Evolutionary conservation across 2,329 filamentous ascomycete species (phyloP).

Genomic region (Celoporthe dispersa): DNA sequence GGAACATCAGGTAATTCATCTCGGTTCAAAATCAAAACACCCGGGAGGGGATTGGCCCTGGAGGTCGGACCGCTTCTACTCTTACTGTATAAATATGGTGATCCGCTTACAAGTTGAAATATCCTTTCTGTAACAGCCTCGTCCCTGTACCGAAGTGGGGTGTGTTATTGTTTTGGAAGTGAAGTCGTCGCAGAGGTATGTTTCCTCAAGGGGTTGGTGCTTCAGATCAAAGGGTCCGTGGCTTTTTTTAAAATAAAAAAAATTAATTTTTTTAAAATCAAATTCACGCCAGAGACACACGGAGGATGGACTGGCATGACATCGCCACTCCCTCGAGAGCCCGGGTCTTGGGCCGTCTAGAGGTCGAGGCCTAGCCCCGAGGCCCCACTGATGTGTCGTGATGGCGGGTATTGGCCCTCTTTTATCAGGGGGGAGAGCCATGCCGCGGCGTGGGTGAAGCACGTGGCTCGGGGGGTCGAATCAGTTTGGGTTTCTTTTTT

Average conservation of each 20-base stretch:
- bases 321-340: not conserved
- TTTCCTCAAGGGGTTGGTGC: not conserved
- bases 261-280: too few relatives aligned
- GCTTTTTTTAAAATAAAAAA: too few relatives aligned
- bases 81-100: not conserved
- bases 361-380: not conserved
- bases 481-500: not conserved
- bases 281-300: not conserved
- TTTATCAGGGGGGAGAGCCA: conserved; percentile 5
- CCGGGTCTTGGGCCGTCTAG: not conserved
- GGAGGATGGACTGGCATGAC: not conserved
- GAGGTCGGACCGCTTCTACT: not conserved
- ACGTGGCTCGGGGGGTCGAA: conserved; percentile 4
- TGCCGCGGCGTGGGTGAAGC: conserved; percentile 14
- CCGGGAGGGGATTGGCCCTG: not conserved
- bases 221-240: not conserved
- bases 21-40: conserved; percentile 3
- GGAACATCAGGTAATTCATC: not conserved
- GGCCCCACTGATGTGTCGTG: conserved; percentile 12
- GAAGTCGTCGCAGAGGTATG: not conserved
- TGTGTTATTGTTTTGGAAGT: not conserved
- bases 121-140: not conserved
- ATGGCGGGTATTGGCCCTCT: not conserved
- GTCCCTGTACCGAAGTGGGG: not conserved
- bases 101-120: not conserved